A percentile compares a stretch with the other conserved stretches of the same genome.
These are phyloP conservation scores for Suillus bovinus DNA, from an alignment of 768 basidiomycete genomes.

Conservation along the genomic window DNA sequence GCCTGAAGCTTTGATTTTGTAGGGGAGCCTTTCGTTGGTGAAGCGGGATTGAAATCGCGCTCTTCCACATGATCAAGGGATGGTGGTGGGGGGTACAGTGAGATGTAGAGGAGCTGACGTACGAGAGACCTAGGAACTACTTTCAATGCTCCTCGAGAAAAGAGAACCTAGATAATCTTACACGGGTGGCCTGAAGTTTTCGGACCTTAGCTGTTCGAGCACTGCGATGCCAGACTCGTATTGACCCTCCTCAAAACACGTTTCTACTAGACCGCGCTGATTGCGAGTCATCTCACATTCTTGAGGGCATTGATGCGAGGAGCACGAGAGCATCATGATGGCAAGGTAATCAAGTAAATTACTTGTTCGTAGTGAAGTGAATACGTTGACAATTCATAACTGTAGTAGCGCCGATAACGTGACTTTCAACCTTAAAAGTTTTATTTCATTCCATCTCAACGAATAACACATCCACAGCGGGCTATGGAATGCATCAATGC, in stretches of 20 bases:
- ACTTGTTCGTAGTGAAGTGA: neutral
- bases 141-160: neutral
- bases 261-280: slow-evolving; percentile 63
- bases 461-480: neutral
- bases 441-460: too few species aligned
- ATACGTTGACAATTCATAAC: too few species aligned
- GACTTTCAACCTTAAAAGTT: too few species aligned
- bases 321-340: neutral
- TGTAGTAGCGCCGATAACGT: too few species aligned
- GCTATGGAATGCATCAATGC: neutral
- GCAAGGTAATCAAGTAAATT: neutral
- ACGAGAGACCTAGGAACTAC: slow-evolving; percentile 51
- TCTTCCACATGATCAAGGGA: slow-evolving; percentile 18
- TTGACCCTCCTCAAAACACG: slow-evolving; percentile 75
- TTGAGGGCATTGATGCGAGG: slow-evolving; percentile 2
- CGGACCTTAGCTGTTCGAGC: slow-evolving; percentile 61
- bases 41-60: slow-evolving; percentile 26
- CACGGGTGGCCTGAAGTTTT: slow-evolving; percentile 58
- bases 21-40: slow-evolving; percentile 45
- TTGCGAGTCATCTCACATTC: slow-evolving; percentile 49
- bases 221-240: slow-evolving; percentile 66
- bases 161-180: slow-evolving; percentile 34
- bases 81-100: slow-evolving; percentile 56
- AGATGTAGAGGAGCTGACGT: slow-evolving; percentile 67
- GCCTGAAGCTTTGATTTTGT: slow-evolving; percentile 46